Base-by-base conservation (phyloP, 1,139 yeast genomes). In the Lodderomyces theae region DNA sequence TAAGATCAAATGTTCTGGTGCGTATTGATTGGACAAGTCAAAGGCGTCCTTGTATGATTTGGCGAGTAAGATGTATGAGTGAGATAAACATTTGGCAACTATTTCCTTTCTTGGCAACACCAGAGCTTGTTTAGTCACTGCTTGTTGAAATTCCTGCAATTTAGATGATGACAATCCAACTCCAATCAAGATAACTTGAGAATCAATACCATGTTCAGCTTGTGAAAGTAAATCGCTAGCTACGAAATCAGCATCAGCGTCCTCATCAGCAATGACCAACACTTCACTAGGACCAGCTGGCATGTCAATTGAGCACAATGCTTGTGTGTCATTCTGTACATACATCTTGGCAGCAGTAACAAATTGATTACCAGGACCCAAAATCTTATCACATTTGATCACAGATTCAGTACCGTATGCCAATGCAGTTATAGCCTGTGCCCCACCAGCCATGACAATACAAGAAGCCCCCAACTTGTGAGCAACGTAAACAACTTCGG, bases 241-340 rank as follows among this genome's bases (percentile, higher is more conserved):
- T 28, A 92, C 98, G 64, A 87, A 92, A 54, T 90, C 96, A 12
- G 95, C 90, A 63, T 88, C 96, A 5, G 97, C 88, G 37, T 77
- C 59, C 44, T 72, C 76, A 61, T 92, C 99, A 34, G 97, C 96
- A 53, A 92, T 74, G 13, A 92, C 97, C 48, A 92, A 74, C 12
- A 92, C 99, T 66, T 92, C 99, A 41, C 96, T 86, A 21, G 99
- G 99, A 4, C 99, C 99, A 18, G 99, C 99, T 37, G 99, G 99
- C 97, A 92, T 90, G 63, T 92, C 99, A 53, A 92, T 94, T 25
- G 96, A 86, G 58, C 96, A 94, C 52, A 89, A 71, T 2, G 98
- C 97, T 52, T 83, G 86, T 3, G 97, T 87, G 58, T 92, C 98
- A 59, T 94, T 94, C 55, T 90, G 94, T 35, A 94, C 95, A 60